These are phyloP conservation scores for Mucor racemosus DNA, from an alignment of 371 early-diverging fungal genomes.

Conservation along the genomic window DNA sequence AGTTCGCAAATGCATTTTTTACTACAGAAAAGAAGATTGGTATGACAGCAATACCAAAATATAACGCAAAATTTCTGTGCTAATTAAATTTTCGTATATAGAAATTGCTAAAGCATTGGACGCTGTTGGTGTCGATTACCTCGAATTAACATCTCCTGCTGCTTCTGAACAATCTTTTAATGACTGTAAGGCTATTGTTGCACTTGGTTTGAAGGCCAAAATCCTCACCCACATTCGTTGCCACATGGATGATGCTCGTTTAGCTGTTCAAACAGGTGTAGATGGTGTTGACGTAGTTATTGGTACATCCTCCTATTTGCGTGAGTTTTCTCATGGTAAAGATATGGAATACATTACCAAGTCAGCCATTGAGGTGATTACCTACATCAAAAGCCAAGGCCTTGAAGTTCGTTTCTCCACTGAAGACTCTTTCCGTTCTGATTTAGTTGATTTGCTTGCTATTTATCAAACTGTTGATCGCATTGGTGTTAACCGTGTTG, in stretches of 20 bases:
- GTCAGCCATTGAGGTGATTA: constrained; percentile 93
- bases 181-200: constrained; percentile 89
- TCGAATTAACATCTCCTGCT: constrained; percentile 94
- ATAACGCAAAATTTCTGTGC: constrained; percentile 90
- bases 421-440: constrained; percentile 96
- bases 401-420: constrained; percentile 96
- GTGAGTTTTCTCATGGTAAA: constrained; percentile 97
- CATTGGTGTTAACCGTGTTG: constrained; percentile 95
- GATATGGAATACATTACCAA: constrained; percentile 94
- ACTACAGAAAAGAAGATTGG: constrained; percentile 90
- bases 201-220: constrained; percentile 94
- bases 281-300: constrained; percentile 96
- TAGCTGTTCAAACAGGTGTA: constrained; percentile 96
- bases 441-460: constrained; percentile 91
- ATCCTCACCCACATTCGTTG: constrained; percentile 95
- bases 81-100: constrained; percentile 11
- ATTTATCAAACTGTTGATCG: constrained; percentile 94
- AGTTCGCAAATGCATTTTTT: constrained; percentile 98
- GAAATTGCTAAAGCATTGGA: constrained; percentile 96
- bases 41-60: constrained; percentile 28
- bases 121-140: constrained; percentile 95
- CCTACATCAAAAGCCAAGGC: constrained; percentile 91
- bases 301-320: constrained; percentile 91
- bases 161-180: constrained; percentile 92
- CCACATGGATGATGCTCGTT: constrained; percentile 96